Base-by-base conservation (phyloP, 352 stramenopile genomes). In the Heterotrichella gracilis region DNA sequence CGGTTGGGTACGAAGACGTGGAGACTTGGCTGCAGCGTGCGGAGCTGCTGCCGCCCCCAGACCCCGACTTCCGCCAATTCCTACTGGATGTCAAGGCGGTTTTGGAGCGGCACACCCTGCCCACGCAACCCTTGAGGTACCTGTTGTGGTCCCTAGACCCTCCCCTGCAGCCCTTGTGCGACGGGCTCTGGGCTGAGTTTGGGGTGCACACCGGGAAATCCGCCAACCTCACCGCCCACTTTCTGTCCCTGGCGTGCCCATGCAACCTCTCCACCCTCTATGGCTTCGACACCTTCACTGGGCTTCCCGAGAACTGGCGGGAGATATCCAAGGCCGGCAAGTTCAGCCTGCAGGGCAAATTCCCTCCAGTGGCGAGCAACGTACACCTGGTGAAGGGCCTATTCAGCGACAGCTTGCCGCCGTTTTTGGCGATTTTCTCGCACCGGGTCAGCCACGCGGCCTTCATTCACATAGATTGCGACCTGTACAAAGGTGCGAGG, bases 181-280 rank as follows among this genome's bases (percentile, higher is more conserved):
- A n/a, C n/a, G 69, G 69, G 14, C 22, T 72, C n/a, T 72, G 69
- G 69, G 41, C 70, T 1, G 69, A 72, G 24, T 72, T 72, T 64
- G 69, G 69, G 41, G 69, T 72, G 3, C 70, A 70, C 25, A 64
- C 42, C 20, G 69, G 69, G 0, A 72, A 72, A 22, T 70, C 69
- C 69, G 70, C 70, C 40, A 72, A 72, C 25, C 24, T 72, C 13
- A 72, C 70, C 41, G 69, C 69, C n/a, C n/a, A n/a, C n/a, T n/a
- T n/a, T n/a, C n/a, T n/a, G n/a, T n/a, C n/a, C n/a, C n/a, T n/a
- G n/a, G n/a, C n/a, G n/a, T n/a, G n/a, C n/a, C n/a, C n/a, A n/a
- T n/a, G n/a, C n/a, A n/a, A n/a, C n/a, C n/a, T n/a, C n/a, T n/a
- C n/a, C n/a, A n/a, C n/a, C n/a, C n/a, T 72, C 17, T 72, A 72